Evolutionary conservation across 2,329 filamentous ascomycete genomes (phyloP).

Genomic region (Fusarium albosuccineum): DNA sequence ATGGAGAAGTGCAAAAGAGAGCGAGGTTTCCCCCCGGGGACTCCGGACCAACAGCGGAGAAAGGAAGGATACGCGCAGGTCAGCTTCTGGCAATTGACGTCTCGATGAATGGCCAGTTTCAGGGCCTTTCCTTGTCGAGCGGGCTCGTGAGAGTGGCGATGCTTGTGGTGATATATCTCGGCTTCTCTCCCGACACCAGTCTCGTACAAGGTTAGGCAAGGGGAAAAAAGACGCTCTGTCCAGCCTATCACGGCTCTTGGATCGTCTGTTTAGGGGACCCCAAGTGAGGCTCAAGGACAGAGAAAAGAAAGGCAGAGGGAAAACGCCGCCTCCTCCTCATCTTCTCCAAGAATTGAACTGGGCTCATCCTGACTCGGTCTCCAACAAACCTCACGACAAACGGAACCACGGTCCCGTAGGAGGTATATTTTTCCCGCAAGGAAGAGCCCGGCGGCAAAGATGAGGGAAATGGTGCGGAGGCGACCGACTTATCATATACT

Average conservation of each 20-base stretch:
- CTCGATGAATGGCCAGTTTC: not conserved
- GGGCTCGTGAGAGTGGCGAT: not conserved
- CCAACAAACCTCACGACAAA: not conserved
- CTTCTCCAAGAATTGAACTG: not conserved
- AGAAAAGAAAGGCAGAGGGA: not conserved
- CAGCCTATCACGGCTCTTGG: not conserved
- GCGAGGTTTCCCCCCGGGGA: not conserved
- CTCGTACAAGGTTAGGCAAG: not conserved
- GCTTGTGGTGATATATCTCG: not conserved
- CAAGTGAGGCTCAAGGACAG: not conserved
- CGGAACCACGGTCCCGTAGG: not conserved
- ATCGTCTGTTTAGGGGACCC: not conserved
- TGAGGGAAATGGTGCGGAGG: not conserved
- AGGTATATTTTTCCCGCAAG: not conserved
- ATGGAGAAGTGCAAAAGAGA: not conserved
- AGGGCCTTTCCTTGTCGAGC: not conserved
- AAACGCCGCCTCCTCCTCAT: not conserved
- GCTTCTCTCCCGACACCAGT: conserved; percentile 2
- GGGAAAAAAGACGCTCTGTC: not conserved
- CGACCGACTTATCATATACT: not conserved
- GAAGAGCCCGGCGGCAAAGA: not conserved
- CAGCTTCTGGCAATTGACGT: not conserved
- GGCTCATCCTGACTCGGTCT: not conserved
- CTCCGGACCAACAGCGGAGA: not conserved
- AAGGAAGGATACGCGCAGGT: not conserved